Evolutionary conservation across 2,329 filamentous ascomycete species (phyloP), one percentile per base, ranked within the genome.

Genomic region (Pyrenophora seminiperda): DNA sequence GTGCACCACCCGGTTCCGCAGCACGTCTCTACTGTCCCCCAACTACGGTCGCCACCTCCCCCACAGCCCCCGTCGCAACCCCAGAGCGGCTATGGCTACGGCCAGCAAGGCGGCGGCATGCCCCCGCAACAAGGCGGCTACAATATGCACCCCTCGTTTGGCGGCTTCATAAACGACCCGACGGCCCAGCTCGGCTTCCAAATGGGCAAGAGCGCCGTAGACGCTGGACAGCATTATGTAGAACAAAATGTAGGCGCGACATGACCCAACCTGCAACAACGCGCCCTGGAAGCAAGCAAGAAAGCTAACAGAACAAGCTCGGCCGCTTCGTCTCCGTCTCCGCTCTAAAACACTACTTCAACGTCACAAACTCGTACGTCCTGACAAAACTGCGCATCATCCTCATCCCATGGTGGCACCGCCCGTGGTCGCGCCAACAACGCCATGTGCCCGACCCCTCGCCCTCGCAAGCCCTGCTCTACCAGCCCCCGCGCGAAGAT

Each of bases 321-420:
- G 88, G 87, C 65, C 84, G 86, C 74, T 97, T 93, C 76, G 87
- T 99, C 75, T 96, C 92, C 68, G 89, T 97, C 63, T 88, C 89
- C 11, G 90, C 91, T 14, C 82, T 99, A 36, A 99, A 99, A 76
- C 94, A 97, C 77, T 99, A 97, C 82, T 99, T 99, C 80, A 97
- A 97, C 77, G 94, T 99, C 58, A 95, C 92, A 61, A 99, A 99
- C 80, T 89, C 85, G 52, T 99, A 99, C 76, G 94, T 99, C 70
- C 81, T 95, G 70, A 91, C 88, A 77, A 99, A 99, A 77, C 82
- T 99, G 51, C 85, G 88, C 70, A 84, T 99, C 51, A 93, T 99
- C 51, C 86, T 99, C 54, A 96, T 97, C 75, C 94, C 94, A 45
- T 99, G 94, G 93, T 84, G 93, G 63, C 95, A 99, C 76, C 92